Evolutionary conservation across 345 rosid species (phyloP), one percentile per base, ranked within the genome.

Genomic region (Laguncularia racemosa): DNA sequence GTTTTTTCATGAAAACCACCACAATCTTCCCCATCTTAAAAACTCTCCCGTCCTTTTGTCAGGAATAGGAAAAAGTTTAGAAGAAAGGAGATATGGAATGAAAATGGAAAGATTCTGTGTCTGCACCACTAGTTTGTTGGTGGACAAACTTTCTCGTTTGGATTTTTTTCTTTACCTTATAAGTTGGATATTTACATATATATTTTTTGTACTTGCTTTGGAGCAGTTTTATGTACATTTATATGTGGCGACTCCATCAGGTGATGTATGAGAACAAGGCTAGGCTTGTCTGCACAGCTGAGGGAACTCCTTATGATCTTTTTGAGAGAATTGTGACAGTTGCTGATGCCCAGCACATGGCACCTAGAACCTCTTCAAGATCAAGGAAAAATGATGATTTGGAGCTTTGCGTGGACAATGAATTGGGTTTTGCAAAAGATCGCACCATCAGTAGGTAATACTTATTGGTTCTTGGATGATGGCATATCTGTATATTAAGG

Each of bases 401-500:
- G 1, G 95, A 93, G 58, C 79, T 93, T 28, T 93, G 99, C 14
- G 96, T 93, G 12, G 99, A 93, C 71, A 89, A 89, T 21, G 99
- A 93, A 67, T 59, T 93, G 70, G 99, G 96, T 51, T 93, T 93
- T n/a, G 95, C 86, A 3, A 93, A 93, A 75, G 99, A 93, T 44
- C 88, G 99, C 70, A 89, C 99, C 60, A 80, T 93, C 67, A 93
- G 99, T 58, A 82, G 99, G 99, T 89, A 76, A 19, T 50, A 11
- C 53, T 50, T 16, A 4, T 33, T 33, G 40, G 40, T 33, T 33
- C 9, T 9, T 33, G 11, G 7, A 33, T 33, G 40, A 33, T 33
- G 40, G 40, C 40, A 33, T 7, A 33, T 33, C 40, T 33, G 40
- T 0, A 33, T 33, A 6, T 33, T 33, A 33, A 33, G 7, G 7